Evolutionary conservation across 1,139 yeast genomes (phyloP).

Genomic region (Suhomyces anneliseae): DNA sequence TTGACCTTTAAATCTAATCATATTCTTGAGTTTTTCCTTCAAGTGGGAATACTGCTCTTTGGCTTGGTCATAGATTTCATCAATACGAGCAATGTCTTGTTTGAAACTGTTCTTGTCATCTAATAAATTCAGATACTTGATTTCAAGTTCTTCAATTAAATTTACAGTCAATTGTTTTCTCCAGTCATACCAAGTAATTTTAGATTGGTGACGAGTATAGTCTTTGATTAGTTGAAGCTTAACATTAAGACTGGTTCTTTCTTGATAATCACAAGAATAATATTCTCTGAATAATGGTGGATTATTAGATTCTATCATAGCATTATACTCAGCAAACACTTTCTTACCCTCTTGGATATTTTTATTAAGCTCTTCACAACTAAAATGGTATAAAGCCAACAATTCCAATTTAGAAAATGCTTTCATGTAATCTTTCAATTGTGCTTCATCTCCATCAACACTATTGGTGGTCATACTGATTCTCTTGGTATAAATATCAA

Average conservation of each 20-base stretch:
- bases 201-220: conserved; percentile 50
- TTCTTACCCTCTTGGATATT: conserved; percentile 51
- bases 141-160: conserved; percentile 37
- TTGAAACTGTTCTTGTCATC: conserved; percentile 27
- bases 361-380: conserved; percentile 52
- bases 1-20: conserved; percentile 21
- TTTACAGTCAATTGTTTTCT: conserved; percentile 44
- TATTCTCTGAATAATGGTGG: conserved; percentile 52
- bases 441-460: conserved; percentile 13
- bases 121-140: conserved; percentile 25
- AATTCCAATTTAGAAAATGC: conserved; percentile 45
- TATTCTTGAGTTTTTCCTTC: conserved; percentile 23
- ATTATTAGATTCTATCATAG: conserved; percentile 44
- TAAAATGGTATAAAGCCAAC: conserved; percentile 42
- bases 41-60: conserved; percentile 16
- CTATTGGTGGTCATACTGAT: conserved; percentile 22
- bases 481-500: conserved; percentile 31
- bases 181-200: conserved; percentile 60
- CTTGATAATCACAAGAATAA: conserved; percentile 37
- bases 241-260: conserved; percentile 40
- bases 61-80: conserved; percentile 17
- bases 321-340: conserved; percentile 44
- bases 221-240: conserved; percentile 49
- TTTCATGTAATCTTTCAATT: conserved; percentile 27
- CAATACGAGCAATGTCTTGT: conserved; percentile 22